These are phyloP conservation scores for Aspergillus bombycis DNA, from an alignment of 2,329 filamentous ascomycete species.

Conservation along the genomic window DNA sequence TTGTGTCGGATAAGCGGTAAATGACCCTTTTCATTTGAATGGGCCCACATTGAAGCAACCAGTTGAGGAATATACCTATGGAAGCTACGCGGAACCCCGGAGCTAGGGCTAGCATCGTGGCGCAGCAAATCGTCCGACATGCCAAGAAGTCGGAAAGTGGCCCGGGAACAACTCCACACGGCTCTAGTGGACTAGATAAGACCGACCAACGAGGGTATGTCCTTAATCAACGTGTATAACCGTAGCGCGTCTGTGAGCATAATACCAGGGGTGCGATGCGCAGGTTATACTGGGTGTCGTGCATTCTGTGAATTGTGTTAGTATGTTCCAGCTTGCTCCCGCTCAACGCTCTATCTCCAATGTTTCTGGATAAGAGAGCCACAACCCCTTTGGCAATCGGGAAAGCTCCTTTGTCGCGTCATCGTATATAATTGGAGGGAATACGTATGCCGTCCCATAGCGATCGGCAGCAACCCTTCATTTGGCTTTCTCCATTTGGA, in stretches of 20 bases:
- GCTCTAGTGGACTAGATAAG: neutral
- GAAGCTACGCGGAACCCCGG: neutral
- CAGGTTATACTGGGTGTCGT: neutral
- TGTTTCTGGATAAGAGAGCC: neutral
- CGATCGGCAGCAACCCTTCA: neutral
- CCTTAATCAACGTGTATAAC: neutral
- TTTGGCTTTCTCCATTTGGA: neutral
- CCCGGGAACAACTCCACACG: neutral
- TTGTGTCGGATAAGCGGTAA: neutral
- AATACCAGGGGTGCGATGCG: too few species aligned
- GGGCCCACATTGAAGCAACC: neutral
- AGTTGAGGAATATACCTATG: neutral
- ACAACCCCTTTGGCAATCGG: neutral
- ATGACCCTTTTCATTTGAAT: constrained; percentile 1
- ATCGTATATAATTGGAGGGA: neutral
- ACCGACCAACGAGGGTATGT: neutral
- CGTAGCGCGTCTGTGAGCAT: neutral
- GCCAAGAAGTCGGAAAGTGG: constrained; percentile 7
- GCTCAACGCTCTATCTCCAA: neutral
- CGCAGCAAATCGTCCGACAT: constrained; percentile 13
- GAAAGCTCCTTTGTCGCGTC: neutral
- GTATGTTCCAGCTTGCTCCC: neutral
- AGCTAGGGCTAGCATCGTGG: constrained; percentile 10
- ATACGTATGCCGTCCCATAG: neutral
- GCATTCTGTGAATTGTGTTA: neutral